A percentile compares a stretch with the other conserved stretches of the same genome.
Conservation (phyloP, 257 asterid species). For the Thymus mandschuricus region DNA sequence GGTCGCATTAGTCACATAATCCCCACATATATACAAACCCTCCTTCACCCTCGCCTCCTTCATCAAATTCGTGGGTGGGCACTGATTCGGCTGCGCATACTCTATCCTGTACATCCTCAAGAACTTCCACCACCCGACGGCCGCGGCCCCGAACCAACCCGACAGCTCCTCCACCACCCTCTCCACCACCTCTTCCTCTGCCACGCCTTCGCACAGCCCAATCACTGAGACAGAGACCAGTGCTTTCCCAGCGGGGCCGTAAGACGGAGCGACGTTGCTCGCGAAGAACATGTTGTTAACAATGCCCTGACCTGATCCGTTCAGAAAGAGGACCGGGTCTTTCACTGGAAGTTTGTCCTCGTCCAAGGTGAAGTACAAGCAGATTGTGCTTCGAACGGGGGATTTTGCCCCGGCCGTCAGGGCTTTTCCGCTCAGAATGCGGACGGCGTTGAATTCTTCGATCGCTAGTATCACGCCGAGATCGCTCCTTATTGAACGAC, state of each 20-base stretch:
- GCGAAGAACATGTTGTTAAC: slow-evolving; percentile 94
- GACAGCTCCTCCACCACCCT: slow-evolving; percentile 65
- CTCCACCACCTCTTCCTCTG: slow-evolving; percentile 63
- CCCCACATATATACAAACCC: slow-evolving; percentile 89
- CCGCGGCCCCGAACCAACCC: slow-evolving; percentile 70
- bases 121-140: slow-evolving; percentile 66
- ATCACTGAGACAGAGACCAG: slow-evolving; percentile 76
- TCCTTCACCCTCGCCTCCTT: slow-evolving; percentile 61
- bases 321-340: slow-evolving; percentile 75
- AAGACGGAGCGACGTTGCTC: slow-evolving; percentile 76
- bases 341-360: slow-evolving; percentile 53
- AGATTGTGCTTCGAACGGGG: slow-evolving; percentile 78
- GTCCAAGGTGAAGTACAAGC: slow-evolving; percentile 74
- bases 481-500: slow-evolving; percentile 57
- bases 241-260: slow-evolving; percentile 79
- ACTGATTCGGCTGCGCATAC: slow-evolving; percentile 90
- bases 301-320: slow-evolving; percentile 78
- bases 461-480: slow-evolving; percentile 78
- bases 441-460: slow-evolving; percentile 73
- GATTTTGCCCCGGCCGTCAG: slow-evolving; percentile 35
- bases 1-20: slow-evolving; percentile 82
- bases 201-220: slow-evolving; percentile 54
- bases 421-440: slow-evolving; percentile 50
- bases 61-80: slow-evolving; percentile 79
- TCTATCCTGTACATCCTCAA: slow-evolving; percentile 70